Evolutionary conservation across 768 basidiomycete species (phyloP), one percentile per base, ranked within the genome.

Genomic region (Candolleomyces efflorescens): DNA sequence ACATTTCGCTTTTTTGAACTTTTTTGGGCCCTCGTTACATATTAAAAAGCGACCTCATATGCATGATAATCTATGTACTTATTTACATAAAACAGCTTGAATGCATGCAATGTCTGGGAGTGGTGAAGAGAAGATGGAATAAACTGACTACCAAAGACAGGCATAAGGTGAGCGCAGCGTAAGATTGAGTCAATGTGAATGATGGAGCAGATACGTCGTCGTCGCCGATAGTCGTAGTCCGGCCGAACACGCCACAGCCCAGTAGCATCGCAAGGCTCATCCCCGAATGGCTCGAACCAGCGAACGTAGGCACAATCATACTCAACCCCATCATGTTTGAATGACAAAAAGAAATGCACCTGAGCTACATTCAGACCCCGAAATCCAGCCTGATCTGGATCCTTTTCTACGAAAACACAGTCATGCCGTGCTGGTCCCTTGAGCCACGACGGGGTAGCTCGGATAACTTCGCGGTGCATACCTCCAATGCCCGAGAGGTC

Each of bases 241-340:
- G 63, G 59, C 41, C 56, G 20, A 37, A 63, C 58, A 4, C 56
- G 23, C 64, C 64, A 65, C 54, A 63, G 47, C 54, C 71, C 67
- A 3, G 69, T 69, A 9, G 59, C 52, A 2, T 51, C 23, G 46
- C 68, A 65, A 0, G 72, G 73, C 13, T 39, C 39, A 13, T 60
- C 37, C 11, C 56, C 63, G 3, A 58, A 39, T 3, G 52, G 55
- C 2, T 59, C 26, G 38, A 66, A 70, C 73, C 73, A 73, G 2
- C 66, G 43, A 0, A 75, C 68, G 24, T 73, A 59, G 3, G 73
- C 69, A 55, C 73, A 74, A 2, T 63, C 63, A 23, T 67, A 69
- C 0, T 4, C n/a, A 1, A 27, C 39, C 0, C 47, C 27, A 0
- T 48, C 55, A 55, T 59, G 56, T 11, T 49, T 46, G 53, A 69